Evolutionary conservation across 1,284 basidiomycete species (phyloP).

Genomic region (Rhodotorula sp.): DNA sequence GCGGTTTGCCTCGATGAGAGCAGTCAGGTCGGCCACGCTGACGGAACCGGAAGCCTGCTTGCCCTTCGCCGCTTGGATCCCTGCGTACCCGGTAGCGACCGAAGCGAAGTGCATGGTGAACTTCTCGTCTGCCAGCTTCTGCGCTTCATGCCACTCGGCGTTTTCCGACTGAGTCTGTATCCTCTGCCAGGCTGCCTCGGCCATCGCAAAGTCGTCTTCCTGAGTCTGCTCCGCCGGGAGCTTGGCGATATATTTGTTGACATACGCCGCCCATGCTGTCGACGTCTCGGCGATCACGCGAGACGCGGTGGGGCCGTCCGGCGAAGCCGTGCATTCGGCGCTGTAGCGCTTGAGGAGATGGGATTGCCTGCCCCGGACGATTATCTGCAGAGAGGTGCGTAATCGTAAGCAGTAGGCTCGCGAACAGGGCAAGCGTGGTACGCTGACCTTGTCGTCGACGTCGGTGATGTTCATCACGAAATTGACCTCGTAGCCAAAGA

Average conservation of each 20-base stretch:
- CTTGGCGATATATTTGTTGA: conserved; percentile 61
- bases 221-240: conserved; percentile 54
- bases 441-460: conserved; percentile 93
- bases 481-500: conserved; percentile 95
- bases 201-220: conserved; percentile 52
- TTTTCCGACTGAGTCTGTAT: conserved; percentile 57
- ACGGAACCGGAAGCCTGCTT: conserved; percentile 4
- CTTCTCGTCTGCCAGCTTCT: conserved; percentile 77
- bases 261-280: conserved; percentile 65
- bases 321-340: conserved; percentile 46
- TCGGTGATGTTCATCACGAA: conserved; percentile 99
- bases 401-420: neutral
- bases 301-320: conserved; percentile 47
- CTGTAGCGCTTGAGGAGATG: conserved; percentile 65
- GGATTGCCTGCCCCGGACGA: conserved; percentile 79
- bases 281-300: conserved; percentile 62
- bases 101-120: conserved; percentile 80
- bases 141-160: conserved; percentile 63
- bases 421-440: neutral
- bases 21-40: conserved; percentile 53
- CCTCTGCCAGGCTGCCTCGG: conserved; percentile 59
- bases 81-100: conserved; percentile 49
- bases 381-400: conserved; percentile 63
- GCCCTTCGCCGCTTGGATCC: conserved; percentile 20
- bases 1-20: conserved; percentile 67